phyloP scores from a whole-genome alignment of 495 filamentous ascomycete species.

The Penicillium longicatenatum region DNA sequence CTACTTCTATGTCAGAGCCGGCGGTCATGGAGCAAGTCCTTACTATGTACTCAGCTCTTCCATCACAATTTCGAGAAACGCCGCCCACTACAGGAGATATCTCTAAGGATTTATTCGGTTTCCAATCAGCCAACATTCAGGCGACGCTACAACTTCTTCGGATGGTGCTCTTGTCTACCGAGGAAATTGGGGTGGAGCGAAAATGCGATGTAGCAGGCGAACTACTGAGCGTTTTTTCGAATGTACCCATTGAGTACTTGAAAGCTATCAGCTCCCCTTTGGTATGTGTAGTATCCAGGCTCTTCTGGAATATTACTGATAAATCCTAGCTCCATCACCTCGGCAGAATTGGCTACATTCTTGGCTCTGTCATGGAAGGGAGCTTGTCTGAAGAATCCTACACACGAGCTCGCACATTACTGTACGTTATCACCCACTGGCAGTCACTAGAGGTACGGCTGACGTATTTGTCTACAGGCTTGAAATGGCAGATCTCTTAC shows the following conservation, averaged over 20 bases:
- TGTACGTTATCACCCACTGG: slow-evolving; percentile 25
- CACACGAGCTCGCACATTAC: slow-evolving; percentile 43
- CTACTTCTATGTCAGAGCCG: slow-evolving; percentile 29
- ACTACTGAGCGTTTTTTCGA: slow-evolving; percentile 46
- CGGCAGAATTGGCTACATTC: slow-evolving; percentile 51
- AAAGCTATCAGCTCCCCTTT: slow-evolving; percentile 52
- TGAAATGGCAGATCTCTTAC: slow-evolving; percentile 51
- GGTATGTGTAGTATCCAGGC: slow-evolving; percentile 14
- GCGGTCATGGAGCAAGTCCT: slow-evolving; percentile 42
- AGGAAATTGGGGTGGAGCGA: slow-evolving; percentile 41
- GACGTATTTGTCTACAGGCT: slow-evolving; percentile 12
- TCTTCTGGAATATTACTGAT: slow-evolving; percentile 5
- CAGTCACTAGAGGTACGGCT: neutral
- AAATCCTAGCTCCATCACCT: slow-evolving; percentile 45
- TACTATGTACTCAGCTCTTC: slow-evolving; percentile 40
- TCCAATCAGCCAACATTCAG: slow-evolving; percentile 55
- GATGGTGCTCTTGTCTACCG: slow-evolving; percentile 48
- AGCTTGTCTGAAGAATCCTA: slow-evolving; percentile 49
- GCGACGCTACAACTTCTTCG: slow-evolving; percentile 53
- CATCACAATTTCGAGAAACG: slow-evolving; percentile 39
- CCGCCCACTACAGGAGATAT: slow-evolving; percentile 35
- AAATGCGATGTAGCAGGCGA: slow-evolving; percentile 53
- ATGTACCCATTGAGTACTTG: slow-evolving; percentile 46
- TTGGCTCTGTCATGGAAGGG: slow-evolving; percentile 52
- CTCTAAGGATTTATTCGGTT: slow-evolving; percentile 42